Evolutionary conservation across 305 asterid genomes (phyloP).

Genomic region (Fraxinus greggii): DNA sequence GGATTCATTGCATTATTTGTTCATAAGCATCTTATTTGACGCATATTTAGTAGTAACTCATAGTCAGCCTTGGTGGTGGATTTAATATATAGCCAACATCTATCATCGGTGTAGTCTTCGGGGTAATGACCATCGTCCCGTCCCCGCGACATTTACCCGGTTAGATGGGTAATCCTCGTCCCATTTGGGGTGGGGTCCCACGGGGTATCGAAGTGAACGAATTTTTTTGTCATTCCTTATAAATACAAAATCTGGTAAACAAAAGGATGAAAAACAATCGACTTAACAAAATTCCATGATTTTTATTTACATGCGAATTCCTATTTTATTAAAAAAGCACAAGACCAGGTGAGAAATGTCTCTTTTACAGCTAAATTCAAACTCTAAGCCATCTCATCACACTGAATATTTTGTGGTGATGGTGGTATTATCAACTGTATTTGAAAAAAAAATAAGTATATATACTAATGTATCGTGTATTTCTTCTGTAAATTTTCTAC

Average conservation of each 20-base stretch:
- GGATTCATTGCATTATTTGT: too few species aligned
- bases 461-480: slow-evolving; percentile 25
- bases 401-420: slow-evolving; percentile 19
- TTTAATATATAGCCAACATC: too few species aligned
- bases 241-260: not conserved
- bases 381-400: slow-evolving; percentile 16
- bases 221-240: too few species aligned
- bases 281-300: not conserved
- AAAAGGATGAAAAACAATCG: not conserved
- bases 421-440: slow-evolving; percentile 21
- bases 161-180: too few species aligned
- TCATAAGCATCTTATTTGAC: too few species aligned
- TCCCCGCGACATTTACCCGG: too few species aligned
- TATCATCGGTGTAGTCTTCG: too few species aligned
- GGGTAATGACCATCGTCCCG: too few species aligned
- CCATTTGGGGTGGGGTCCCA: too few species aligned
- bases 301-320: not conserved
- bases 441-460: not conserved
- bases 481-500: slow-evolving; percentile 12
- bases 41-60: too few species aligned
- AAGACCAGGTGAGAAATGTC: not conserved
- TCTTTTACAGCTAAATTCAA: slow-evolving; percentile 11
- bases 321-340: not conserved
- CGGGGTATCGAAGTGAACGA: too few species aligned
- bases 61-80: too few species aligned